Conservation (phyloP, 2,329 filamentous ascomycete genomes). For the Lachnellula cervina region DNA sequence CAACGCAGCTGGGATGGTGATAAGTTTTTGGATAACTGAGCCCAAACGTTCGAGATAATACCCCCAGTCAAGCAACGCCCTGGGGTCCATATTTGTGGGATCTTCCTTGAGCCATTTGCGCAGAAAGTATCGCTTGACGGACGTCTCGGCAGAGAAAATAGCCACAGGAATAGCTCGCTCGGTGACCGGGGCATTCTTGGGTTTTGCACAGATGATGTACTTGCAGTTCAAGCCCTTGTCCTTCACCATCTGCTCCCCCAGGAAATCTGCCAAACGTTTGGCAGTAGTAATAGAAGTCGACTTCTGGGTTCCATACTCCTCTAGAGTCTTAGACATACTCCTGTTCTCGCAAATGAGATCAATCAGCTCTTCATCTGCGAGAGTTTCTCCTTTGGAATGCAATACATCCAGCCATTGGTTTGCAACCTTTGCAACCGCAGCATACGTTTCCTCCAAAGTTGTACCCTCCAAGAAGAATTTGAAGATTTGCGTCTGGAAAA, state of each 20-base stretch:
- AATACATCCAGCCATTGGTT: constrained; percentile 97
- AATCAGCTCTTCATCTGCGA: constrained; percentile 95
- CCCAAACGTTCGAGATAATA: constrained; percentile 96
- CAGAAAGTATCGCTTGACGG: constrained; percentile 81
- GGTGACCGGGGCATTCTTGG: constrained; percentile 85
- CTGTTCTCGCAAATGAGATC: constrained; percentile 99
- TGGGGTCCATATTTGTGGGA: constrained; percentile 82
- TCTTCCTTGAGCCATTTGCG: constrained; percentile 96
- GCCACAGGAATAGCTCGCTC: constrained; percentile 92
- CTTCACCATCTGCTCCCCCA: constrained; percentile 98
- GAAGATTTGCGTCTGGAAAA: constrained; percentile 99
- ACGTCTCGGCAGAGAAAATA: constrained; percentile 91
- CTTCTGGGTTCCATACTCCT: constrained; percentile 93
- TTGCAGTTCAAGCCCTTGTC: constrained; percentile 99
- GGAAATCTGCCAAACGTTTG: constrained; percentile 86
- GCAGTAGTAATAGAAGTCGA: constrained; percentile 99
- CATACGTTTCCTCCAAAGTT: constrained; percentile 84
- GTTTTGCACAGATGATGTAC: constrained; percentile 91
- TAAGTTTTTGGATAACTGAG: constrained; percentile 97
- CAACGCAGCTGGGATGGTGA: constrained; percentile 94
- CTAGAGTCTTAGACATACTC: constrained; percentile 94
- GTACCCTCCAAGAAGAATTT: constrained; percentile 95
- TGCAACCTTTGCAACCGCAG: constrained; percentile 85
- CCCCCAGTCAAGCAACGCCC: constrained; percentile 88
- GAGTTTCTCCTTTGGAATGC: constrained; percentile 77